phyloP scores from a whole-genome alignment of 331 rosid genomes.

The Pyrus hybrid region DNA sequence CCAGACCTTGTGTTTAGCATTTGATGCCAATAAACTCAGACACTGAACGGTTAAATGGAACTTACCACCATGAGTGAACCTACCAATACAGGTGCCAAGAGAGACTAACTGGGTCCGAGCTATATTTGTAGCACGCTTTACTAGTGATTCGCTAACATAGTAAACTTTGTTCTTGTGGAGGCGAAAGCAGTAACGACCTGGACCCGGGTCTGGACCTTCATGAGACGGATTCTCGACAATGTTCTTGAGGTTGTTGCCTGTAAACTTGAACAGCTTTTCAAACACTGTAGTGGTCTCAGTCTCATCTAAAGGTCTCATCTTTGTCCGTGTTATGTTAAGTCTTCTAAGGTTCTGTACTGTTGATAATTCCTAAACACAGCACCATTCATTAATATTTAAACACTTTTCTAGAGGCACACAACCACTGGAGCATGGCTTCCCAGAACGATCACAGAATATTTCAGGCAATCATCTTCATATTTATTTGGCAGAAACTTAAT shows the following conservation, averaged over 20 bases:
- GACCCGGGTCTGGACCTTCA: conserved; percentile 67
- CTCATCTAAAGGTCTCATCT: conserved; percentile 74
- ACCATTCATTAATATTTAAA: background rate
- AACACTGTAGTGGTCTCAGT: conserved; percentile 64
- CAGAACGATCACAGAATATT: background rate
- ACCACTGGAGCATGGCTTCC: background rate
- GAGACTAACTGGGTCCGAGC: conserved; percentile 56
- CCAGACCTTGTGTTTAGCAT: conserved; percentile 94
- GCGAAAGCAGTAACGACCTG: conserved; percentile 90
- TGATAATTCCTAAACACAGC: background rate
- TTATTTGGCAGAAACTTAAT: background rate
- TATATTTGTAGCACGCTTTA: conserved; percentile 85
- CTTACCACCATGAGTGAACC: conserved; percentile 75
- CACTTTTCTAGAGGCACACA: background rate
- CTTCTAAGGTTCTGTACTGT: background rate
- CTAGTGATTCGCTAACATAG: conserved; percentile 68
- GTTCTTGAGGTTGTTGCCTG: conserved; percentile 80
- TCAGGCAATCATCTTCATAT: background rate
- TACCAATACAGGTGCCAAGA: conserved; percentile 83
- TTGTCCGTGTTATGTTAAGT: background rate
- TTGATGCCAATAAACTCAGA: conserved; percentile 49
- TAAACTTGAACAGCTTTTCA: conserved; percentile 81
- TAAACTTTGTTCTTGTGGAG: conserved; percentile 72
- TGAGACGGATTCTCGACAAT: conserved; percentile 78
- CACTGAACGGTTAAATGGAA: conserved; percentile 76